Percentiles rank a stretch among this genome's conserved stretches.
phyloP scores from a whole-genome alignment of 257 asterid species.

The Fraxinus cuspidata region DNA sequence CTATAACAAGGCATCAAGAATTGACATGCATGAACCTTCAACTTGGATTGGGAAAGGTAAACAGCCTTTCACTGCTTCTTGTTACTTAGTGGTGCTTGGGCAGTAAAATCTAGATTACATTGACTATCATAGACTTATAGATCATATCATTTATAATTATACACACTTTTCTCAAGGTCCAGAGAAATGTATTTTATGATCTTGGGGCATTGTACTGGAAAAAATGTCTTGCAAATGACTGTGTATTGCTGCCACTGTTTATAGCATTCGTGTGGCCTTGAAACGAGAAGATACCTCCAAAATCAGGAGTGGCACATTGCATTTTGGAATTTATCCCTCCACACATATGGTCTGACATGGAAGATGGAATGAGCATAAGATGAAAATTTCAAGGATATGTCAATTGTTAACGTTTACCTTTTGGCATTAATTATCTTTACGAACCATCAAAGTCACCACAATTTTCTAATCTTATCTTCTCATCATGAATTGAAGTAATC shows the following conservation, averaged over 20 bases:
- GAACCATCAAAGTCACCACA: not conserved
- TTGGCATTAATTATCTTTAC: not conserved
- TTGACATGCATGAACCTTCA: conserved; percentile 97
- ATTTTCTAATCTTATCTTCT: not conserved
- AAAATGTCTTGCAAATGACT: not conserved
- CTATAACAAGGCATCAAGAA: conserved; percentile 96
- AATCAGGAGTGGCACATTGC: not conserved
- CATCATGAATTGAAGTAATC: not conserved
- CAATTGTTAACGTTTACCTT: not conserved
- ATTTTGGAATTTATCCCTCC: not conserved
- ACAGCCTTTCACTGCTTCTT: conserved; percentile 13
- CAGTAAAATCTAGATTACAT: not conserved
- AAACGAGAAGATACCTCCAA: not conserved
- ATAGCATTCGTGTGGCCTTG: not conserved
- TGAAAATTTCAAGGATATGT: not conserved
- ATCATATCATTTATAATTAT: conserved; percentile 5
- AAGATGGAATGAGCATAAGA: not conserved
- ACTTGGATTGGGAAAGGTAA: conserved; percentile 99
- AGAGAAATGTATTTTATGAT: not conserved
- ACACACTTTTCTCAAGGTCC: not conserved
- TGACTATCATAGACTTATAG: conserved; percentile 14
- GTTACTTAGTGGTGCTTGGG: conserved; percentile 15
- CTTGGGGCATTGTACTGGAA: not conserved
- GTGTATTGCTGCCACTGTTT: not conserved
- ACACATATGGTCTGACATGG: not conserved